These are phyloP conservation scores for Chaetoscypha palmicola DNA, from an alignment of 2,329 filamentous ascomycete genomes.

Conservation along the genomic window DNA sequence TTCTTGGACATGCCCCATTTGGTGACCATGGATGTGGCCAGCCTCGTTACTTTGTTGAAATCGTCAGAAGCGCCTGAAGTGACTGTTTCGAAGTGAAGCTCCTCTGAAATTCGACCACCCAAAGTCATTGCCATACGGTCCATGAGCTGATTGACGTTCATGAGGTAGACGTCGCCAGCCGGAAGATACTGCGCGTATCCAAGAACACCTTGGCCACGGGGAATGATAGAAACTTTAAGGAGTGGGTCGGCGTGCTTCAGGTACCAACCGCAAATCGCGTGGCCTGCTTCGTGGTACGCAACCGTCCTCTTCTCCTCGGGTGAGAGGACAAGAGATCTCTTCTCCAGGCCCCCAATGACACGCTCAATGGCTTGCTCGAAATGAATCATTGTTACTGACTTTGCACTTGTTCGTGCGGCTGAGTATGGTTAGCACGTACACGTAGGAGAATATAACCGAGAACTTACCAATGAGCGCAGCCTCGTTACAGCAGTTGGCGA, in stretches of 20 bases:
- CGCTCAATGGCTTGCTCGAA: constrained; percentile 98
- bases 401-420: constrained; percentile 79
- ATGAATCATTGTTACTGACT: constrained; percentile 77
- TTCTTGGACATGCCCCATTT: constrained; percentile 98
- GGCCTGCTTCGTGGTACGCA: constrained; percentile 95
- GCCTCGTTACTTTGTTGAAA: constrained; percentile 95
- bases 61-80: constrained; percentile 93
- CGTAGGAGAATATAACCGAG: too few species aligned
- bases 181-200: constrained; percentile 98
- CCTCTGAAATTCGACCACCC: constrained; percentile 88
- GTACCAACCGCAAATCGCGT: constrained; percentile 98
- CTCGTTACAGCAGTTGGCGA: constrained; percentile 97
- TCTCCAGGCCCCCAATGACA: constrained; percentile 91
- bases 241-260: constrained; percentile 94
- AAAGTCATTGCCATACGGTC: constrained; percentile 99
- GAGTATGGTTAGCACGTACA: constrained; percentile 36
- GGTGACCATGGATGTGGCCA: constrained; percentile 98
- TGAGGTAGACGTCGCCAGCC: constrained; percentile 81
- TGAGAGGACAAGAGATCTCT: constrained; percentile 89
- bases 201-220: constrained; percentile 84
- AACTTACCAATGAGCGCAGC: constrained; percentile 84
- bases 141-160: constrained; percentile 94
- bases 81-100: constrained; percentile 93
- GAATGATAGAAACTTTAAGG: constrained; percentile 97
- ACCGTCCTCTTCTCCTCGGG: constrained; percentile 94